Evolutionary conservation across 345 rosid genomes (phyloP), one percentile per base, ranked within the genome.

Genomic region (Gossypium longicalyx): DNA sequence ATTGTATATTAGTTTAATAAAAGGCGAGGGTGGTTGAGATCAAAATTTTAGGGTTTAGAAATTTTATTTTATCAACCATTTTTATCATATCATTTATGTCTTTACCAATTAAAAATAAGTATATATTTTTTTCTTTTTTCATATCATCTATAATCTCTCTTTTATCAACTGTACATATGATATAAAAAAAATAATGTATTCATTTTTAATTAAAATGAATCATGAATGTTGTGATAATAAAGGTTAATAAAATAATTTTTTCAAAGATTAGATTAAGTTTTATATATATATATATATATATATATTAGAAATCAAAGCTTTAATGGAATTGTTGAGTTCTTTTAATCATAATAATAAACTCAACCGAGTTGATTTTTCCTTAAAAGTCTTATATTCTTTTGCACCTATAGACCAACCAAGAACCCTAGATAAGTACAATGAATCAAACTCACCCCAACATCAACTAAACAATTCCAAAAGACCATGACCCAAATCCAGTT

Each of bases 301-400:
- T 77, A 59, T 58, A 6, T 60, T 74, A 44, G 29, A 72, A 43
- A 68, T 61, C 62, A 52, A 78, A 27, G 57, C 72, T 66, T 78
- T 61, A 68, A 87, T 85, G 86, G 88, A 85, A 76, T 41, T 76
- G 29, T 70, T 82, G 62, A 74, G 74, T 53, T 78, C 84, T 79
- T 54, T 79, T 75, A 66, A 48, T 70, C 76, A 69, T 73, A 81
- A 70, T 70, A 74, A 82, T 53, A 38, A 74, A 19, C 57, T 51
- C 20, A 52, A 63, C 11, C 63, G 71, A 41, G 38, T 29, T 29
- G 80, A 79, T 52, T 82, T 80, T 67, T 84, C 85, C 3, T 71
- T 81, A 7, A 81, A 64, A 79, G 12, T 71, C 51, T 48, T 15
- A 20, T 54, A 22, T 54, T 29, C 6, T 29, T 9, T 22, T 19